Conservation (phyloP, 768 basidiomycete species). For the Tylopilus felleus region DNA sequence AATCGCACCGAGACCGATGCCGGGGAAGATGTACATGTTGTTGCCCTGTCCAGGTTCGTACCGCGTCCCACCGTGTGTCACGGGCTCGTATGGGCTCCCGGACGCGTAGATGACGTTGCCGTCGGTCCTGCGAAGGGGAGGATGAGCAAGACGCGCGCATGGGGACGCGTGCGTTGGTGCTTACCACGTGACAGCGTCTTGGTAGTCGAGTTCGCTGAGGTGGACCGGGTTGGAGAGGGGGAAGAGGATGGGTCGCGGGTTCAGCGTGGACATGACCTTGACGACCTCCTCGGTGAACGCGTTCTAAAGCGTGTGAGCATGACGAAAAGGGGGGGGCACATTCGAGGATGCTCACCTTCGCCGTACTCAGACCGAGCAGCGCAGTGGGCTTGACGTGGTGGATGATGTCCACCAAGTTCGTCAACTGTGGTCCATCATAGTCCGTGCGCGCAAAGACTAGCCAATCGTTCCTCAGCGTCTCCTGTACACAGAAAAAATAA, state of each 20-base stretch:
- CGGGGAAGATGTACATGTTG: slow-evolving; percentile 72
- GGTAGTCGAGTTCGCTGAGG: slow-evolving; percentile 57
- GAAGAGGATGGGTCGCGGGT: slow-evolving; percentile 75
- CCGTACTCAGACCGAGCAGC: slow-evolving; percentile 69
- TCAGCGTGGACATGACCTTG: slow-evolving; percentile 58
- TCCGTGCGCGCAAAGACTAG: slow-evolving; percentile 71
- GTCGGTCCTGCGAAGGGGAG: slow-evolving; percentile 45
- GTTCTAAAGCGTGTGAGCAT: slow-evolving; percentile 24
- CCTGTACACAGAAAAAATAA: not conserved
- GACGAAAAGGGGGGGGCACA: too few species aligned
- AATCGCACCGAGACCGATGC: slow-evolving; percentile 61
- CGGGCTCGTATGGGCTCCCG: slow-evolving; percentile 63
- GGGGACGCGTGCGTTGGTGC: not conserved
- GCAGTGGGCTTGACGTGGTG: slow-evolving; percentile 73
- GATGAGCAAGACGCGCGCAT: not conserved
- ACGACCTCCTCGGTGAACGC: slow-evolving; percentile 68
- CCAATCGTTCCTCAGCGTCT: not conserved
- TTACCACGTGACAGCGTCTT: slow-evolving; percentile 57
- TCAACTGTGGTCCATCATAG: slow-evolving; percentile 59
- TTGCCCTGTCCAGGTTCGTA: slow-evolving; percentile 75
- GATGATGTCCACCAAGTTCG: slow-evolving; percentile 63
- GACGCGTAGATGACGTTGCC: slow-evolving; percentile 70
- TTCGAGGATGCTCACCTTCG: slow-evolving; percentile 25
- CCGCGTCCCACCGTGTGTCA: slow-evolving; percentile 44
- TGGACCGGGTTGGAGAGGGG: slow-evolving; percentile 74